Percentiles rank a stretch among this genome's conserved stretches.
These are phyloP conservation scores for Pilobolus umbonatus DNA, from an alignment of 192 early-diverging fungal species.

Conservation along the genomic window DNA sequence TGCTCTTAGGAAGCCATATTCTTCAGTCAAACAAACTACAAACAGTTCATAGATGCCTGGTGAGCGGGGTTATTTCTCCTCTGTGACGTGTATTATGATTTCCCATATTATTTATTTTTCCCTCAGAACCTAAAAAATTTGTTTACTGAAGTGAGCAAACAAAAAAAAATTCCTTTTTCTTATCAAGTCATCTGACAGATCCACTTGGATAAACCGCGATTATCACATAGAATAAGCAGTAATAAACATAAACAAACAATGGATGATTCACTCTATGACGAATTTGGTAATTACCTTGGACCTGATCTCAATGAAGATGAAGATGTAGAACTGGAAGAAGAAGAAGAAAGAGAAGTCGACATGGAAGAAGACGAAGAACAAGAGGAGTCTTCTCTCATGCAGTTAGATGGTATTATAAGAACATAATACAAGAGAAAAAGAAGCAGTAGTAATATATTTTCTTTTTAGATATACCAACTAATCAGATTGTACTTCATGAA, in stretches of 20 bases:
- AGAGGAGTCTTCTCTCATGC: conserved; percentile 43
- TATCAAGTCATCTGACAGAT: conserved; percentile 2
- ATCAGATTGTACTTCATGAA: conserved; percentile 92
- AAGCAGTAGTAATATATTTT: conserved; percentile 1
- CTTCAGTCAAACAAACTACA: too few relatives aligned
- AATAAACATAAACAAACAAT: conserved; percentile 40
- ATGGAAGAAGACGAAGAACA: conserved; percentile 34
- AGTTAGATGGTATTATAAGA: conserved; percentile 52
- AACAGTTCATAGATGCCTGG: too few relatives aligned
- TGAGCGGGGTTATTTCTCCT: too few relatives aligned
- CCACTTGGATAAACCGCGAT: background rate
- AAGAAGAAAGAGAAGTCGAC: conserved; percentile 42
- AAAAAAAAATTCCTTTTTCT: background rate
- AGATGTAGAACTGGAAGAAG: conserved; percentile 47
- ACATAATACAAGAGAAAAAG: background rate
- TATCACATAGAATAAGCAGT: background rate
- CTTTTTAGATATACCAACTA: conserved; percentile 49
- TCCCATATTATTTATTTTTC: background rate
- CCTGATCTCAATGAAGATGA: conserved; percentile 81
- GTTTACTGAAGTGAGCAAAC: background rate
- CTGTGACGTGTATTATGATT: too few relatives aligned
- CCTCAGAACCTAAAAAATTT: background rate
- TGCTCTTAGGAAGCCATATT: too few relatives aligned
- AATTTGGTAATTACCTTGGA: conserved; percentile 99
- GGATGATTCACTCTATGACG: conserved; percentile 81